These are phyloP conservation scores for Castanopsis chinensis DNA, from an alignment of 306 rosid genomes.

Conservation along the genomic window DNA sequence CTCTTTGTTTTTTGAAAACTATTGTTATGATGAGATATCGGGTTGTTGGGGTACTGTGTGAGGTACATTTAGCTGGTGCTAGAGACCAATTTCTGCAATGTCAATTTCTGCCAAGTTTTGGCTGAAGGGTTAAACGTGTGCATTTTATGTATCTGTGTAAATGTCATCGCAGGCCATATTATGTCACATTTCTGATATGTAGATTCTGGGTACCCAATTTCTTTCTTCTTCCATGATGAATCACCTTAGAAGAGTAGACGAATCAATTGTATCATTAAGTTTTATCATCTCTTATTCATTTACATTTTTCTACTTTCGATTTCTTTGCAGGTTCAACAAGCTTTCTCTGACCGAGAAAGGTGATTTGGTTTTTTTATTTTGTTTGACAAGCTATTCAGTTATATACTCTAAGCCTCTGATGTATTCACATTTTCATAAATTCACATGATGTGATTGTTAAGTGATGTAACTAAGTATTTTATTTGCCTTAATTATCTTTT, in stretches of 20 bases:
- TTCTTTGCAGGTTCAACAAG: conserved; percentile 73
- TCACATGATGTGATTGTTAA: neutral
- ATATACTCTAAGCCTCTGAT: conserved; percentile 1
- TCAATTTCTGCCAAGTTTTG: no score
- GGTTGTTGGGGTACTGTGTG: no score
- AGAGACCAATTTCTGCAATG: no score
- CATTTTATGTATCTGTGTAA: no score
- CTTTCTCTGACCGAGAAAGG: conserved; percentile 81
- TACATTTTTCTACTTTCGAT: conserved; percentile 5
- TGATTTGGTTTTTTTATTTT: conserved; percentile 19
- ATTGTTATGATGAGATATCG: no score
- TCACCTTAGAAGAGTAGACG: neutral
- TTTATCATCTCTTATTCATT: neutral
- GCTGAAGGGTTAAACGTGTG: no score
- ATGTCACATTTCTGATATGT: no score
- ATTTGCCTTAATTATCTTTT: neutral
- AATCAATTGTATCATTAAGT: neutral
- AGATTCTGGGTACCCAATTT: neutral
- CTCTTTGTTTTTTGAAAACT: no score
- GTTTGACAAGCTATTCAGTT: neutral
- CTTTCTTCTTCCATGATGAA: neutral
- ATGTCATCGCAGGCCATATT: no score
- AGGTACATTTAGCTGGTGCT: no score
- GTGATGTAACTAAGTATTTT: neutral
- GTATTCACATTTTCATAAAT: neutral